Evolutionary conservation across 179 eudicot genomes (phyloP).

Genomic region (Carnegiea gigantea): DNA sequence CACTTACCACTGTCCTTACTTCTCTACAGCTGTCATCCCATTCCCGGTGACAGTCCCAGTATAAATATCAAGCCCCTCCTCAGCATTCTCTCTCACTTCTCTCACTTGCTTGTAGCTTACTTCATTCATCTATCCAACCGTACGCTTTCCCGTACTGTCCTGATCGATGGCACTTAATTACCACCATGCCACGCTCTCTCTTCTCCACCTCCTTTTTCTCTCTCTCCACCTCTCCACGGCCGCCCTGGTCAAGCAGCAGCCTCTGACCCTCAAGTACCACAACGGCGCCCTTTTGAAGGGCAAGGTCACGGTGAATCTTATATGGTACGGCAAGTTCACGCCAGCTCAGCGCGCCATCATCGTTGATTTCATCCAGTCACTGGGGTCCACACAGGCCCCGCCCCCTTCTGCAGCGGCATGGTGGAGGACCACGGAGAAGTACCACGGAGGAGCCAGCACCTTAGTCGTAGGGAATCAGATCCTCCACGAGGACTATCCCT

Average conservation of each 20-base stretch:
- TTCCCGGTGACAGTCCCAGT: conserved; percentile 13
- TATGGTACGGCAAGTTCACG: conserved; percentile 73
- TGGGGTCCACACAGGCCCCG: conserved; percentile 25
- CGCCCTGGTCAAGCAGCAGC: conserved; percentile 42
- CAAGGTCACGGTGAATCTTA: conserved; percentile 42
- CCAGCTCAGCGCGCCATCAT: conserved; percentile 59
- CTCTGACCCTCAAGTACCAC: conserved; percentile 59
- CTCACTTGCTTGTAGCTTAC: neutral
- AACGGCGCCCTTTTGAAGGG: conserved; percentile 69
- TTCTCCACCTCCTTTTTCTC: conserved; percentile 9
- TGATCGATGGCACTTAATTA: conserved; percentile 20
- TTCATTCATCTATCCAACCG: too few species aligned
- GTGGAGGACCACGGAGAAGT: conserved; percentile 65
- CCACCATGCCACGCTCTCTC: conserved; percentile 22
- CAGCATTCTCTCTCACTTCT: neutral
- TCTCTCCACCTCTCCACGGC: conserved; percentile 18
- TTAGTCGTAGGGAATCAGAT: conserved; percentile 42
- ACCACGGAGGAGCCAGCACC: conserved; percentile 39
- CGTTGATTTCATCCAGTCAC: conserved; percentile 55
- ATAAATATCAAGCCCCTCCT: conserved; percentile 28
- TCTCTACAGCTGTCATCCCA: conserved; percentile 32
- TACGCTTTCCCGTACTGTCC: conserved; percentile 4
- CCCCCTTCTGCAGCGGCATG: conserved; percentile 56
- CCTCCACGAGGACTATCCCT: conserved; percentile 43
- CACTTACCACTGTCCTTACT: neutral